A percentile compares a stretch with the other conserved stretches of the same genome.
Conservation (phyloP, 208 protist species). For the Acanthamoeba lenticulata region DNA sequence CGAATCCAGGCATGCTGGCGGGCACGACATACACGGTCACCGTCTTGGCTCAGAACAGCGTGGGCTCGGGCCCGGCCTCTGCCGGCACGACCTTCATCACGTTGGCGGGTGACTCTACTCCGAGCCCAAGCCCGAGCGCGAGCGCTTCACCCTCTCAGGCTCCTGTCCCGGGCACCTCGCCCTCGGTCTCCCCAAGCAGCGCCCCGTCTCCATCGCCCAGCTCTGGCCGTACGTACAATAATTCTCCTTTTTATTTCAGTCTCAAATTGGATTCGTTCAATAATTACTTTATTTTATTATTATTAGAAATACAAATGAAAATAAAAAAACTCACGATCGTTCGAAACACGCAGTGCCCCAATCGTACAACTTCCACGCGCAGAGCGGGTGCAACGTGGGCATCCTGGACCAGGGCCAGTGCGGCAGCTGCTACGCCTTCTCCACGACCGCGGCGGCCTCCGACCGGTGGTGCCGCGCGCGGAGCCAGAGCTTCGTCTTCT, state of each 20-base stretch:
- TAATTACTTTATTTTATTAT: too few species aligned
- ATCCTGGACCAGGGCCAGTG: slow-evolving; percentile 19
- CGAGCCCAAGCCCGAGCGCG: not conserved
- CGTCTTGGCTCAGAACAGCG: not conserved
- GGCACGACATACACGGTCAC: not conserved
- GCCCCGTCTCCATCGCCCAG: too few species aligned
- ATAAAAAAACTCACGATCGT: not conserved
- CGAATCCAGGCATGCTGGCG: not conserved
- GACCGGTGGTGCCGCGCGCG: not conserved
- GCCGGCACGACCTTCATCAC: slow-evolving; percentile 1
- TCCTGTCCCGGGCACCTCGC: not conserved
- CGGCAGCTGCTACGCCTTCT: slow-evolving; percentile 23
- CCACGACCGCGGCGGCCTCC: not conserved
- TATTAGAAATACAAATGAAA: too few species aligned
- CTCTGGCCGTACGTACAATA: too few species aligned
- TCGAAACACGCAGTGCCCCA: not conserved
- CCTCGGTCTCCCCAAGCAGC: not conserved
- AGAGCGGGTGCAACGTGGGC: not conserved
- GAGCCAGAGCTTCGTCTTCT: not conserved
- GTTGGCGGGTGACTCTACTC: too few species aligned
- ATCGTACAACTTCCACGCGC: slow-evolving; percentile 1
- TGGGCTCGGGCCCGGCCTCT: not conserved
- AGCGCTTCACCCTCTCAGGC: not conserved
- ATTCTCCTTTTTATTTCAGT: too few species aligned
- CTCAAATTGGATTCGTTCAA: too few species aligned